A percentile compares a stretch with the other conserved stretches of the same genome.
Conservation (phyloP, 2,329 filamentous ascomycete genomes). For the Blastomyces parvus region DNA sequence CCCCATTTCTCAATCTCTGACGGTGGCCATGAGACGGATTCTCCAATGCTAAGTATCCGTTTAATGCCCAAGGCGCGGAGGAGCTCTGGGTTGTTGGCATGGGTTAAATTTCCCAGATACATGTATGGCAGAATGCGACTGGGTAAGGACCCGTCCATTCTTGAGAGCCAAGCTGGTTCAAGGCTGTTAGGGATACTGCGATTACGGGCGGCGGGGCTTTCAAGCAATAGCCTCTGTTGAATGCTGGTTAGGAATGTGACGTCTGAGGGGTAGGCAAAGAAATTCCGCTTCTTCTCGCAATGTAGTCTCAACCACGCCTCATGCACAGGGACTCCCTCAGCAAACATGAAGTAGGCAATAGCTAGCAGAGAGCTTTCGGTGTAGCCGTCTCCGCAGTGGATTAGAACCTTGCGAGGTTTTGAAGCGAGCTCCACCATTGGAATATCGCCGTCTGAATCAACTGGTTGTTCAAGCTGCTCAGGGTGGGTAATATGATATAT, state of each 20-base stretch:
- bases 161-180: constrained; percentile 68
- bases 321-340: constrained; percentile 67
- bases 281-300: constrained; percentile 71
- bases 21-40: constrained; percentile 71
- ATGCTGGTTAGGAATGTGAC: constrained; percentile 71
- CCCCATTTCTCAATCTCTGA: constrained; percentile 65
- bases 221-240: constrained; percentile 61
- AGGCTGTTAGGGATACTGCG: constrained; percentile 17
- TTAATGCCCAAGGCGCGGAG: constrained; percentile 70
- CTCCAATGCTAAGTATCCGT: constrained; percentile 85
- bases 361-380: constrained; percentile 86
- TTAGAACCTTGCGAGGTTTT: constrained; percentile 60
- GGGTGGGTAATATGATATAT: constrained; percentile 75
- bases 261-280: constrained; percentile 91
- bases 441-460: constrained; percentile 48
- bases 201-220: constrained; percentile 27
- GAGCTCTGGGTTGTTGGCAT: constrained; percentile 87
- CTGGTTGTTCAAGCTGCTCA: constrained; percentile 25
- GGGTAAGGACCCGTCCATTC: constrained; percentile 81
- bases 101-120: constrained; percentile 86
- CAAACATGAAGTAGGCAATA: constrained; percentile 89
- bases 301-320: constrained; percentile 85
- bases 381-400: constrained; percentile 93
- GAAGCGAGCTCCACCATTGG: constrained; percentile 38
- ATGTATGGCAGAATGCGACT: constrained; percentile 85